A percentile compares a stretch with the other conserved stretches of the same genome.
phyloP scores from a whole-genome alignment of 345 rosid species.

The Citrus cavaleriei region DNA sequence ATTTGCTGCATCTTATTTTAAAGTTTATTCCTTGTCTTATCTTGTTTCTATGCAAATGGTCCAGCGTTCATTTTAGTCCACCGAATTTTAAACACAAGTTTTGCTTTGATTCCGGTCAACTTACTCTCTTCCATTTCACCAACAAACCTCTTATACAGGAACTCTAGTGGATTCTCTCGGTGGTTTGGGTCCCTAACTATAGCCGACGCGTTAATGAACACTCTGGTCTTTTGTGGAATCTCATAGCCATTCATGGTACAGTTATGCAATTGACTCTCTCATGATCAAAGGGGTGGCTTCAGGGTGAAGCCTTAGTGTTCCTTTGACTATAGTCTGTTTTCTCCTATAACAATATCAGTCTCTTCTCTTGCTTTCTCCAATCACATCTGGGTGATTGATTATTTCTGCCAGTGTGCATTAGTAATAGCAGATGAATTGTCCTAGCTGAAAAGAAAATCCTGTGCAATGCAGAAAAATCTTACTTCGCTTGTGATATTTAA shows the following conservation, averaged over 20 bases:
- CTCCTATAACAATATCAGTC: constrained; percentile 39
- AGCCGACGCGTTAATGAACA: constrained; percentile 50
- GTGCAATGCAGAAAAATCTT: not conserved
- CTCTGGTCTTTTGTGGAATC: constrained; percentile 43
- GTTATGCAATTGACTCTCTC: constrained; percentile 37
- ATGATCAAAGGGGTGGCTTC: constrained; percentile 47
- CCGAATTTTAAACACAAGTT: not conserved
- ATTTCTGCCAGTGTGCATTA: constrained; percentile 57
- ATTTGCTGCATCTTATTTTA: not conserved
- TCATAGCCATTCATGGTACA: constrained; percentile 38
- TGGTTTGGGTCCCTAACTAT: constrained; percentile 49
- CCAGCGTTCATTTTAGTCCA: not conserved
- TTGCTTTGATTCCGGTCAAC: not conserved
- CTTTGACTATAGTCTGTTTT: constrained; percentile 34
- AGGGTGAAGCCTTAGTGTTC: constrained; percentile 65
- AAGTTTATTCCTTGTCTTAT: not conserved
- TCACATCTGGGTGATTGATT: constrained; percentile 48
- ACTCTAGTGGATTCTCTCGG: constrained; percentile 55
- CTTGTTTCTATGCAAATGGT: not conserved
- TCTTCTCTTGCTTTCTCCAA: constrained; percentile 51
- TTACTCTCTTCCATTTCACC: constrained; percentile 13
- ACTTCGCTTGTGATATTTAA: no score
- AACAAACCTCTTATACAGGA: constrained; percentile 53
- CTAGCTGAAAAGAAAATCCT: constrained; percentile 60
- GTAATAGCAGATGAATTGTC: constrained; percentile 56